Conservation (phyloP, 2,329 filamentous ascomycete genomes). For the Fusarium paranaense region DNA sequence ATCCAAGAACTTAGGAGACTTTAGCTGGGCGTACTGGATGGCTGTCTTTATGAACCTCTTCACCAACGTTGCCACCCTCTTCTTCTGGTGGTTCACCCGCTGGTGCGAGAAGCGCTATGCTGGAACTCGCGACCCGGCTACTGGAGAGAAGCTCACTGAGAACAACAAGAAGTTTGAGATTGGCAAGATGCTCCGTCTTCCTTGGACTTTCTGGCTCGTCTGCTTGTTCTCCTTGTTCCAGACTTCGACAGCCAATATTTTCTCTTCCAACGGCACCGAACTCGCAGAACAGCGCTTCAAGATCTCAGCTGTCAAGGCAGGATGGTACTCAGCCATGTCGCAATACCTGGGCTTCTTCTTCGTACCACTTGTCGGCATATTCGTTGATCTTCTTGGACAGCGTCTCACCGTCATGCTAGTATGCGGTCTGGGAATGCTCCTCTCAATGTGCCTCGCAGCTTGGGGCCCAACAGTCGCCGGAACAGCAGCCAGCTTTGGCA, state of each 20-base stretch:
- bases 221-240: slow-evolving; percentile 68
- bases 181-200: slow-evolving; percentile 65
- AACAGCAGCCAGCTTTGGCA: slow-evolving; percentile 69
- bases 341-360: slow-evolving; percentile 70
- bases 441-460: slow-evolving; percentile 66
- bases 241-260: slow-evolving; percentile 66
- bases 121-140: slow-evolving; percentile 64
- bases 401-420: slow-evolving; percentile 65
- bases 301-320: slow-evolving; percentile 64
- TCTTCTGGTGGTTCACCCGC: slow-evolving; percentile 67
- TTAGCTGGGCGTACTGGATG: slow-evolving; percentile 72
- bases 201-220: slow-evolving; percentile 70
- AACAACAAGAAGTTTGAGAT: slow-evolving; percentile 69
- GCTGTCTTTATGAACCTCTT: slow-evolving; percentile 73
- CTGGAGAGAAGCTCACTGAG: slow-evolving; percentile 69
- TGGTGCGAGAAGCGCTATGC: slow-evolving; percentile 61
- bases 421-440: slow-evolving; percentile 60
- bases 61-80: slow-evolving; percentile 64
- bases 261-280: slow-evolving; percentile 69
- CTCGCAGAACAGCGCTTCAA: slow-evolving; percentile 70
- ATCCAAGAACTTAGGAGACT: slow-evolving; percentile 66
- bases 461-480: slow-evolving; percentile 62
- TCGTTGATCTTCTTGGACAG: slow-evolving; percentile 67
- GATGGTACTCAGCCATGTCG: slow-evolving; percentile 69
- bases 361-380: slow-evolving; percentile 66